phyloP scores from a whole-genome alignment of 805 yeast genomes.

The Schwanniomyces yamadae region DNA sequence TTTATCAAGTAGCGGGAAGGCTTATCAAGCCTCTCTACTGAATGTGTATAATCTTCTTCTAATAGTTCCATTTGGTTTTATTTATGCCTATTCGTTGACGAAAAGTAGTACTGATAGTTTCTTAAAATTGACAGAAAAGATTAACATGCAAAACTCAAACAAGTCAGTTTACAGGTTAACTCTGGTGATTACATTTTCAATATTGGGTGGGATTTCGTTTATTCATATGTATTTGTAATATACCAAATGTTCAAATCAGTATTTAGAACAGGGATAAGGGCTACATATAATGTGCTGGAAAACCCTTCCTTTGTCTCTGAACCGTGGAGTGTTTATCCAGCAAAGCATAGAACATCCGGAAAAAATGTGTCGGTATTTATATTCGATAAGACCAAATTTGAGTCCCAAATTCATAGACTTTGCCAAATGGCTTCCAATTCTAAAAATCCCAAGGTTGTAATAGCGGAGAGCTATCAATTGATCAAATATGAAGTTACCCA shows the following conservation, averaged over 20 bases:
- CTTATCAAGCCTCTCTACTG: constrained; percentile 65
- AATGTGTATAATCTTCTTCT: constrained; percentile 53
- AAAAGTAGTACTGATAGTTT: no score
- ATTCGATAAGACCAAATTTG: constrained; percentile 78
- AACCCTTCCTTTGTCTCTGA: constrained; percentile 72
- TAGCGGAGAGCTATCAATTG: constrained; percentile 64
- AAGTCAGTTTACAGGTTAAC: no score
- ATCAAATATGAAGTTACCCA: constrained; percentile 67
- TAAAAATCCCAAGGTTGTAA: constrained; percentile 46
- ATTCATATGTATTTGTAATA: no score
- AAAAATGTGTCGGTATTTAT: constrained; percentile 77
- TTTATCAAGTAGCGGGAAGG: constrained; percentile 69
- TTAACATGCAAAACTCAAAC: no score
- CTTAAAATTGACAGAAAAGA: no score
- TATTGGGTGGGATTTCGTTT: no score
- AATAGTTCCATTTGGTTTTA: constrained; percentile 38
- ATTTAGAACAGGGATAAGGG: constrained; percentile 60
- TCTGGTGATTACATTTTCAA: no score
- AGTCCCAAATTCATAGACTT: constrained; percentile 46
- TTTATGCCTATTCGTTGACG: no score
- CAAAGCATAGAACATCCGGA: constrained; percentile 64
- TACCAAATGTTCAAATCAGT: constrained; percentile 50
- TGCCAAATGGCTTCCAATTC: constrained; percentile 30
- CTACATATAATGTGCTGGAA: constrained; percentile 64
- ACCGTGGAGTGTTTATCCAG: constrained; percentile 84